phyloP scores from a whole-genome alignment of 148 eudicot genomes.

The Amaranthus palmeri region DNA sequence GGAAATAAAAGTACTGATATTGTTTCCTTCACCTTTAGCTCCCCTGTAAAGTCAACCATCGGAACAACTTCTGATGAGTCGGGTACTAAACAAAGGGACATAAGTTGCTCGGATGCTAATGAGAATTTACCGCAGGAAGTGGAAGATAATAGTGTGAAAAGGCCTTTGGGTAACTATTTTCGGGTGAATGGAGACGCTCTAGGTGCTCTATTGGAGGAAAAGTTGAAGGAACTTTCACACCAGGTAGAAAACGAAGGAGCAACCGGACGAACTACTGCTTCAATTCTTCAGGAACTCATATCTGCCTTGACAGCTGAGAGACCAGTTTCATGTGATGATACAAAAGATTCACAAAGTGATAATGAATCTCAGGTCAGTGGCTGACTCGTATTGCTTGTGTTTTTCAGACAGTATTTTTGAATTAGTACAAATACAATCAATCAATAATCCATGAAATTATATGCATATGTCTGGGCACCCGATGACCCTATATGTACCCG shows the following conservation, averaged over 20 bases:
- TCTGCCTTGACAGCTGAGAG: slow-evolving; percentile 64
- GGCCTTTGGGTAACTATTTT: slow-evolving; percentile 27
- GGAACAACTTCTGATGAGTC: slow-evolving; percentile 14
- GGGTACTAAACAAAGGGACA: slow-evolving; percentile 28
- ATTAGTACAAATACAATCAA: background rate
- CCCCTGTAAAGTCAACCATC: slow-evolving; percentile 43
- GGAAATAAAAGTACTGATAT: slow-evolving; percentile 33
- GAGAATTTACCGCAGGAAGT: slow-evolving; percentile 15
- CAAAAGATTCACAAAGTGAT: slow-evolving; percentile 19
- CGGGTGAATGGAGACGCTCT: slow-evolving; percentile 54
- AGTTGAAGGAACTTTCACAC: slow-evolving; percentile 61
- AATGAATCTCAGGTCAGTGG: slow-evolving; percentile 32
- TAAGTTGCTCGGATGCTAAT: slow-evolving; percentile 12
- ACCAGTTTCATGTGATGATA: slow-evolving; percentile 32
- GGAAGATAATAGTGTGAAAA: slow-evolving; percentile 27
- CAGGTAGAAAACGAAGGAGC: slow-evolving; percentile 65
- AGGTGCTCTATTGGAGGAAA: slow-evolving; percentile 67
- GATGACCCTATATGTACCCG: no score
- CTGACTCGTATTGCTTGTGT: background rate
- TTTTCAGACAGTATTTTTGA: background rate
- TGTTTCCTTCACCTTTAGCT: slow-evolving; percentile 46
- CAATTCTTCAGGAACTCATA: slow-evolving; percentile 86
- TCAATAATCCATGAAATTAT: background rate
- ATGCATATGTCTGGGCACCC: no score
- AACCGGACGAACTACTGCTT: slow-evolving; percentile 55